Evolutionary conservation across 768 basidiomycete species (phyloP), one percentile per base, ranked within the genome.

Genomic region (Tricholoma hemisulphureum): DNA sequence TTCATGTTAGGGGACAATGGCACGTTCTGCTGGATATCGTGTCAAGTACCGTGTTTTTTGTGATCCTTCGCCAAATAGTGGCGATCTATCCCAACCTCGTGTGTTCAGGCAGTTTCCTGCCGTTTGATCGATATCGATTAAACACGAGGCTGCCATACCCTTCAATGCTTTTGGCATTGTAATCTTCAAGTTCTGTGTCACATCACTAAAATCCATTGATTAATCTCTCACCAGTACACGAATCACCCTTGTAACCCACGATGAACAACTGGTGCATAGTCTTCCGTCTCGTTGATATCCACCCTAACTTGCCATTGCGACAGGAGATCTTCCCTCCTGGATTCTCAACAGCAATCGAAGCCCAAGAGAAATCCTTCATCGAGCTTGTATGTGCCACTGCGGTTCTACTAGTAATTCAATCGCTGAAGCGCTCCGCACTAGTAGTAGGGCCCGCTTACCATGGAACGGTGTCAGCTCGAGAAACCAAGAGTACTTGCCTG

Each of bases 81-180:
- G 23, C 11, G 4, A 4, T 14, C 21, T 21, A 10, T 23, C 21
- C 43, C 9, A 13, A 34, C 23, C 43, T 24, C 43, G 43, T 45
- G 43, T 4, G 11, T 23, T 45, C 7, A 45, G 43, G 21, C 23
- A 45, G 41, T 23, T 43, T 45, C 43, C 43, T 24, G 23, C 35
- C 23, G 16, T 53, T 34, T 23, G 51, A 53, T 53, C 51, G 51
- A 53, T 53, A 53, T 53, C 51, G 51, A 39, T 53, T 37, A 37
- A 26, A 24, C 51, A 37, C 31, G 51, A 53, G 51, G 35, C 13
- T 37, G 34, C 39, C 34, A 52, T 23, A n/a, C 51, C n/a, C 6
- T 26, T 37, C 32, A 6, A 34, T 18, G 35, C 14, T 35, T n/a
- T 37, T 24, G 21, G 14, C 23, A 23, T 24, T 37, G 14, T 20